These are phyloP conservation scores for Venturia pyrina DNA, from an alignment of 2,329 filamentous ascomycete genomes.

Conservation along the genomic window DNA sequence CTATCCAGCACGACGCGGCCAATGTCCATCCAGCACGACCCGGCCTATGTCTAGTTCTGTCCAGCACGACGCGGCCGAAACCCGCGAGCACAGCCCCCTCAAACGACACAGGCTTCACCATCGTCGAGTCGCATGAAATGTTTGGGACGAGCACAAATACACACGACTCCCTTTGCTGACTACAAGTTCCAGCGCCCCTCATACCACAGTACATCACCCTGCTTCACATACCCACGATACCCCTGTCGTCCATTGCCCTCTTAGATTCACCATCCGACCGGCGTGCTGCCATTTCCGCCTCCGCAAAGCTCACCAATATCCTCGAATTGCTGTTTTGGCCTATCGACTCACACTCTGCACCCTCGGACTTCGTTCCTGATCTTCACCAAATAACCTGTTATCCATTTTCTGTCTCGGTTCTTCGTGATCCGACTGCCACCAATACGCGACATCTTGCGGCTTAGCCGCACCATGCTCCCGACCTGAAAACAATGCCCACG, in stretches of 20 bases:
- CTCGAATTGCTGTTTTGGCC: neutral
- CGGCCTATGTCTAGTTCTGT: too few relatives aligned
- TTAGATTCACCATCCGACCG: neutral
- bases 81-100: neutral
- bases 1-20: neutral
- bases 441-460: neutral
- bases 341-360: neutral
- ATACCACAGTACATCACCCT: too few relatives aligned
- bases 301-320: neutral
- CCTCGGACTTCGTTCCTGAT: neutral
- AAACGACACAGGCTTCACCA: neutral
- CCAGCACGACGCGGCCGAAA: neutral
- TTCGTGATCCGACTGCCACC: neutral
- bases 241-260: neutral
- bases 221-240: neutral
- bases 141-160: neutral
- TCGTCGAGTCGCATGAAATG: neutral
- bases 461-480: slow-evolving; percentile 10
- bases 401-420: neutral
- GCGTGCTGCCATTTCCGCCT: neutral
- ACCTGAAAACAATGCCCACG: slow-evolving; percentile 11
- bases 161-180: neutral
- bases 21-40: neutral
- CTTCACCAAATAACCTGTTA: neutral
- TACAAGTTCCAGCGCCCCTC: neutral